A percentile compares a stretch with the other conserved stretches of the same genome.
Evolutionary conservation across 345 rosid genomes (phyloP).

Genomic region (Gossypium sturtianum): DNA sequence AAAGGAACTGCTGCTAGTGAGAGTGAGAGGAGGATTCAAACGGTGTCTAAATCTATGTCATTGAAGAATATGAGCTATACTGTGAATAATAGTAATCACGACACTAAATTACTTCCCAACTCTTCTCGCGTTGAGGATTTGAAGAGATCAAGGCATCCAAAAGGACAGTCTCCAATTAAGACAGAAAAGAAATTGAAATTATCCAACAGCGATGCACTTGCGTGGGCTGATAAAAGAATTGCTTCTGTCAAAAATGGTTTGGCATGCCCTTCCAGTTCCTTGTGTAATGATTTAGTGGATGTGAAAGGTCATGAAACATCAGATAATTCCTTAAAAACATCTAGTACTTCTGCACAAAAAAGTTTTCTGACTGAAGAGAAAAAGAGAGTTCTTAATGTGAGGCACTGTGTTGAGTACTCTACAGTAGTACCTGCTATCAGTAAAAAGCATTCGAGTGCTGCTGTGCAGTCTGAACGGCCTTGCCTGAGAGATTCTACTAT

Average conservation of each 20-base stretch:
- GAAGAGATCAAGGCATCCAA: slow-evolving; percentile 10
- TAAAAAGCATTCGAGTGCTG: not conserved
- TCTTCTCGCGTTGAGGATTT: slow-evolving; percentile 13
- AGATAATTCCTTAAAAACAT: not conserved
- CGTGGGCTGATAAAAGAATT: not conserved
- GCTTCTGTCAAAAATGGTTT: not conserved
- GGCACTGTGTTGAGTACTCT: slow-evolving; percentile 10
- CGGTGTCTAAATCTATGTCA: slow-evolving; percentile 34
- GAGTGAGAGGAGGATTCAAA: slow-evolving; percentile 4
- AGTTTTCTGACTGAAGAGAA: not conserved
- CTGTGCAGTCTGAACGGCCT: not conserved
- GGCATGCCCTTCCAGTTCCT: not conserved
- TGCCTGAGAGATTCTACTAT: not conserved
- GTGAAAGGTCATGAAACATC: slow-evolving; percentile 1
- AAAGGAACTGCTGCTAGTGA: not conserved
- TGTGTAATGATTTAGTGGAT: not conserved
- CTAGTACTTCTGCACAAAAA: not conserved
- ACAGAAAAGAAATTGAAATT: not conserved
- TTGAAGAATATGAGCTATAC: slow-evolving; percentile 25
- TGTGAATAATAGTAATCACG: slow-evolving; percentile 18
- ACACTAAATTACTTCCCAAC: slow-evolving; percentile 28
- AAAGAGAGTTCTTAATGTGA: not conserved
- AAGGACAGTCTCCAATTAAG: not conserved
- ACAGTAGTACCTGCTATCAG: not conserved
- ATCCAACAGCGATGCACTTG: not conserved